Base-by-base conservation (phyloP, 2,329 filamentous ascomycete genomes). In the Aspergillus puulaauensis region DNA sequence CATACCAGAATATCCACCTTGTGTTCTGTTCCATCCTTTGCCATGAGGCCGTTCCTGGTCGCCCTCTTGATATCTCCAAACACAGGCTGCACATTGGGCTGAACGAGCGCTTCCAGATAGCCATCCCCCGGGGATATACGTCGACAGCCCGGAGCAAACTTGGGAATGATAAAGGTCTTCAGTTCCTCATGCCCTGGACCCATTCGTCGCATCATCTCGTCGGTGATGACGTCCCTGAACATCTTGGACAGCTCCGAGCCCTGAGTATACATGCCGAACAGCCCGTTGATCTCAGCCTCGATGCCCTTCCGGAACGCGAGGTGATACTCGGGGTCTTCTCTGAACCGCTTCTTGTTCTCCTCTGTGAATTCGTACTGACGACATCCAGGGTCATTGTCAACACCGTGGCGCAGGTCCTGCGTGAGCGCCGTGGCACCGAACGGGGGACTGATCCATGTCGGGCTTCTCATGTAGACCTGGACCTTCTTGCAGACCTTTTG, bases 281-380 rank as follows among this genome's bases (percentile, higher is more conserved):
- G 52, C 17, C 52, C 48, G 52, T 67, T 68, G 40, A 66, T 58
- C 24, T 59, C 58, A 2, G 56, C 57, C 48, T 67, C 65, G 33
- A 67, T 53, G 11, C 39, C 44, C 44, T 66, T 65, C 17, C 66
- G 62, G 40, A 62, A 64, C 4, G 57, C 47, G 3, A 63, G 57
- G 15, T 62, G 61, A 31, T 59, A 52, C 2, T 59, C 54, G 2
- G 60, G 60, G 11, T 64, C 53, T 8, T 46, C 50, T 6, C 51
- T 37, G 23, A 67, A 66, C 12, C 50, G 37, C 35, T 54, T 31
- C 27, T 64, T 67, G 46, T 68, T 61, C 35, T 64, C 61, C 14
- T 64, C 59, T 4, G 63, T 59, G 17, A 59, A 62, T 27, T 33
- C 11, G 33, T 49, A 49, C 19, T 49, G 47, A 0, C 47, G 47